A percentile compares a stretch with the other conserved stretches of the same genome.
These are phyloP conservation scores for Lepraria neglecta DNA, from an alignment of 495 filamentous ascomycete species.

Conservation along the genomic window DNA sequence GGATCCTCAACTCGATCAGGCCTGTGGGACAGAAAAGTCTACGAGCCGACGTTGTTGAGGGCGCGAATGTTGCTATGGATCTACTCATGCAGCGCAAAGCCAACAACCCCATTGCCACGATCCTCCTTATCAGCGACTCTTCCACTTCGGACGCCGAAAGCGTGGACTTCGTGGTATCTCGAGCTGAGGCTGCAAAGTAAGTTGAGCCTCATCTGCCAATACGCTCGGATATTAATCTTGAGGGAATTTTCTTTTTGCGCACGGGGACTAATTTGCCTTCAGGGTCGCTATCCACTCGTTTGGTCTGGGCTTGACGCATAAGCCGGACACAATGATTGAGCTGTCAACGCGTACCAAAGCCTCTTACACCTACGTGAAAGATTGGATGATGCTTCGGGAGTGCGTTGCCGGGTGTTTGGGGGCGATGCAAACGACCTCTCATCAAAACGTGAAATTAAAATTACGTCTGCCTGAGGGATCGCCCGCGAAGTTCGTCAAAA, in stretches of 20 bases:
- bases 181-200: conserved; percentile 95
- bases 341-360: conserved; percentile 93
- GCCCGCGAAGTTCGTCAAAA: conserved; percentile 96
- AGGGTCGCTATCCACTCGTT: conserved; percentile 96
- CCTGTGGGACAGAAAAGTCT: conserved; percentile 95
- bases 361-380: conserved; percentile 96
- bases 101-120: conserved; percentile 92
- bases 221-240: conserved; percentile 17
- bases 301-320: conserved; percentile 92
- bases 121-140: conserved; percentile 96
- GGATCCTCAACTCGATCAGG: conserved; percentile 79
- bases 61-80: conserved; percentile 98
- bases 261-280: conserved; percentile 30
- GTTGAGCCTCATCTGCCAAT: conserved; percentile 29
- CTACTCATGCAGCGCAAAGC: conserved; percentile 96
- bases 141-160: conserved; percentile 95
- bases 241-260: not conserved
- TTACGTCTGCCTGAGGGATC: conserved; percentile 92
- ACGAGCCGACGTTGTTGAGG: conserved; percentile 94
- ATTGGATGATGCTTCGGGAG: conserved; percentile 99
- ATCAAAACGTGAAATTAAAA: conserved; percentile 97
- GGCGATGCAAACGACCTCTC: conserved; percentile 90
- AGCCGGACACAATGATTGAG: conserved; percentile 98
- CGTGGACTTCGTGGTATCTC: conserved; percentile 96
- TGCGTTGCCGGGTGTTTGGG: conserved; percentile 94